Percentiles rank a stretch among this genome's conserved stretches.
Evolutionary conservation across 2,329 filamentous ascomycete genomes (phyloP).

Genomic region (Cercospora zeae-maydis): DNA sequence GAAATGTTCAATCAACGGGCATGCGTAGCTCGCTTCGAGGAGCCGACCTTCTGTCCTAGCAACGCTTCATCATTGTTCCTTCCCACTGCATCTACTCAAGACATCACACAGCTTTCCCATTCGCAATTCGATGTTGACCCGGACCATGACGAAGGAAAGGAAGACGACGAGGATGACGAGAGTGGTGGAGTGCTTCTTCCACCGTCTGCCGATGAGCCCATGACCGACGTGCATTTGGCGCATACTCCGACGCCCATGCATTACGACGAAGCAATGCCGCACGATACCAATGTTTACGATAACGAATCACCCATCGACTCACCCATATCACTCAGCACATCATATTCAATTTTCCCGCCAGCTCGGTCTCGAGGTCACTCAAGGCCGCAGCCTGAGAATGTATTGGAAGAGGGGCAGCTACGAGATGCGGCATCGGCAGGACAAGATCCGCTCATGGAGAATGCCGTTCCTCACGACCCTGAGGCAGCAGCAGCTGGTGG

Average conservation of each 20-base stretch:
- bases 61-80: slow-evolving; percentile 20
- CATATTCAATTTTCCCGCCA: neutral
- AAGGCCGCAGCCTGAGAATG: neutral
- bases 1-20: slow-evolving; percentile 25
- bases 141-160: slow-evolving; percentile 12
- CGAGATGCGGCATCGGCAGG: neutral
- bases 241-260: neutral
- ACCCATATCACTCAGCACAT: neutral
- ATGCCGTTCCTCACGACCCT: neutral
- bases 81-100: slow-evolving; percentile 9
- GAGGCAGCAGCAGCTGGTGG: neutral
- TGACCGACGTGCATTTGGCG: slow-evolving; percentile 6
- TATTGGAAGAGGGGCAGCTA: neutral
- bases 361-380: neutral
- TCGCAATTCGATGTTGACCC: slow-evolving; percentile 4
- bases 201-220: slow-evolving; percentile 3
- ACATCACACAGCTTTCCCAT: slow-evolving; percentile 10
- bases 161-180: slow-evolving; percentile 18
- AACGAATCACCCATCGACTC: neutral
- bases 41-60: slow-evolving; percentile 30
- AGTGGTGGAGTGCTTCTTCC: slow-evolving; percentile 14
- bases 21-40: slow-evolving; percentile 30
- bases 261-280: slow-evolving; percentile 8
- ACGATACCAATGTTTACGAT: neutral
- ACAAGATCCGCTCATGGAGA: neutral